Evolutionary conservation across 2,329 filamentous ascomycete genomes (phyloP).

Genomic region (Neurospora crassa): DNA sequence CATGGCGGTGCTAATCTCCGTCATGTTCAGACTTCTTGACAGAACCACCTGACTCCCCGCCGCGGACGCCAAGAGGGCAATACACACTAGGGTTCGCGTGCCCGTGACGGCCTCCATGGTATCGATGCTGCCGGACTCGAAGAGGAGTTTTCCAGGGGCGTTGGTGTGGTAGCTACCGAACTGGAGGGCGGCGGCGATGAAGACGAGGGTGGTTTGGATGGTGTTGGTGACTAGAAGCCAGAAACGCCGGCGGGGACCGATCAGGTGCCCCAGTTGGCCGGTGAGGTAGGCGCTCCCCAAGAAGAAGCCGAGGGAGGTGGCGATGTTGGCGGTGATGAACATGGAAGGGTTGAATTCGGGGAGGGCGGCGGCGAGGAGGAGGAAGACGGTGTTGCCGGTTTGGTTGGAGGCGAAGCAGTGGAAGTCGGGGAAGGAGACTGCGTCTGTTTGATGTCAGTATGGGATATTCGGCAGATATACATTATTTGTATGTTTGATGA

Average conservation of each 20-base stretch:
- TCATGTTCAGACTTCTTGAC: slow-evolving; percentile 42
- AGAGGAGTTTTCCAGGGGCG: slow-evolving; percentile 24
- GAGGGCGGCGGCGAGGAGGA: slow-evolving; percentile 41
- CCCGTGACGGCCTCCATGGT: slow-evolving; percentile 17
- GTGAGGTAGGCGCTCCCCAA: slow-evolving; percentile 39
- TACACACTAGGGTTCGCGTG: slow-evolving; percentile 30
- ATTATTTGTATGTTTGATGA: too few relatives aligned
- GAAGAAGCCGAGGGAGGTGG: slow-evolving; percentile 45
- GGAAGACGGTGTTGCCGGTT: slow-evolving; percentile 55
- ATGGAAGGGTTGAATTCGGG: slow-evolving; percentile 36
- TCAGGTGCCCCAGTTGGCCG: slow-evolving; percentile 44
- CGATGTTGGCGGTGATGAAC: slow-evolving; percentile 46
- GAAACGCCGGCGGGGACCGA: slow-evolving; percentile 39
- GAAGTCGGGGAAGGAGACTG: slow-evolving; percentile 50
- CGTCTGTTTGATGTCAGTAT: slow-evolving; percentile 30
- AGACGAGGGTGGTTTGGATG: slow-evolving; percentile 45
- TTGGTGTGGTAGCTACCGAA: slow-evolving; percentile 13
- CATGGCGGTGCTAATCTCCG: slow-evolving; percentile 56
- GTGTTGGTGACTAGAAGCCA: slow-evolving; percentile 47
- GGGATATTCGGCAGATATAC: neutral
- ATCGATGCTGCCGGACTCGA: neutral
- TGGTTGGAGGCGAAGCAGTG: slow-evolving; percentile 56
- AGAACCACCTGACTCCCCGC: slow-evolving; percentile 51
- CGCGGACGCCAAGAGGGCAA: slow-evolving; percentile 44
- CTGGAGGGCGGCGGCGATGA: slow-evolving; percentile 41